Percentiles rank a stretch among this genome's conserved stretches.
Evolutionary conservation across 805 yeast species (phyloP).

Genomic region (Yamadazyma takamatsuzukensis): DNA sequence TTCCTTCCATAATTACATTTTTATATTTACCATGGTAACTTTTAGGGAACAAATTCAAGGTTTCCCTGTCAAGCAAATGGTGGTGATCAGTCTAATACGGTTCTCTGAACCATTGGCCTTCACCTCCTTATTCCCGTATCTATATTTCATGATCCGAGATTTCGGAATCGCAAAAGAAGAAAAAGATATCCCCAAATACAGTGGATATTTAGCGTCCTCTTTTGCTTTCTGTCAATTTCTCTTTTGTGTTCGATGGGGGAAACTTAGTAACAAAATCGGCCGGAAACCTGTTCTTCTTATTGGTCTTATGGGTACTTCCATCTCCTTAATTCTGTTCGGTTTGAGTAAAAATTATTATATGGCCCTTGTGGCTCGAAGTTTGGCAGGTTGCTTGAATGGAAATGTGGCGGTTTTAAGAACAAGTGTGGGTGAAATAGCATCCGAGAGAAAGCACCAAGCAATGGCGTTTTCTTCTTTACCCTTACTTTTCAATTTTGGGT

Average conservation of each 20-base stretch:
- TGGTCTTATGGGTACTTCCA: constrained; percentile 50
- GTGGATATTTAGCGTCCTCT: constrained; percentile 57
- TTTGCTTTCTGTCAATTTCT: constrained; percentile 59
- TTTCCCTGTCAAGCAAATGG: constrained; percentile 51
- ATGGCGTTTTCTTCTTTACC: constrained; percentile 60
- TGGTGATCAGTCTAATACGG: constrained; percentile 38
- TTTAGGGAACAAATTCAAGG: constrained; percentile 50
- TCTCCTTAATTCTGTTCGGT: constrained; percentile 48
- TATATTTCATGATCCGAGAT: constrained; percentile 60
- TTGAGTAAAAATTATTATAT: constrained; percentile 46
- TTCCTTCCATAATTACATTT: background rate
- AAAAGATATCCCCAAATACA: constrained; percentile 51
- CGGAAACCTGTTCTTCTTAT: constrained; percentile 49
- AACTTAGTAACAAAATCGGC: constrained; percentile 49
- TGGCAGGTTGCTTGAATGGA: constrained; percentile 57
- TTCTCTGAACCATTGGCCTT: constrained; percentile 62
- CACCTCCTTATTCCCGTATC: constrained; percentile 59
- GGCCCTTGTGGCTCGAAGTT: constrained; percentile 50
- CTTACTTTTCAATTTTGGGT: constrained; percentile 55
- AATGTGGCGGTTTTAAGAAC: constrained; percentile 63
- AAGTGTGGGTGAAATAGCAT: constrained; percentile 56
- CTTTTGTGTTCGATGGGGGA: constrained; percentile 59
- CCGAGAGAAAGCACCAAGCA: constrained; percentile 55
- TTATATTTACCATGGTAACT: constrained; percentile 7
- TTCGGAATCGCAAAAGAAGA: constrained; percentile 47